Evolutionary conservation across 2,329 filamentous ascomycete genomes (phyloP), one percentile per base, ranked within the genome.

Genomic region (Fusarium setosum): DNA sequence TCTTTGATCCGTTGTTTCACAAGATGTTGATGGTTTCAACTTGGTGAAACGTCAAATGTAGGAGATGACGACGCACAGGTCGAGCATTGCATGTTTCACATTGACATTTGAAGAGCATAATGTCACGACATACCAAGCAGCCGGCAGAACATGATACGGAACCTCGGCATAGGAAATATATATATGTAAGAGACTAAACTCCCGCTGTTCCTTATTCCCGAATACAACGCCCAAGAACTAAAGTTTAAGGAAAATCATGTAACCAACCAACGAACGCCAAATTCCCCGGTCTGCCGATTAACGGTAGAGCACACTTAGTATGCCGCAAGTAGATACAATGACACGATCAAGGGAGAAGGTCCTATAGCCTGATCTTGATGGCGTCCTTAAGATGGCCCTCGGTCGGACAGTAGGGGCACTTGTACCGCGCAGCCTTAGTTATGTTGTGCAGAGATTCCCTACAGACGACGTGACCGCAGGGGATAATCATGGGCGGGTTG

Each of bases 401-500:
- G 26, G 82, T 88, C 0, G 96, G 96, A 74, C 96, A 99, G 75
- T 99, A 99, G 0, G 96, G 96, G 73, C 96, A 99, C 78, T 99
- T 99, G 84, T 96, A 96, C 60, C 91, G 83, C 38, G 83, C 86
- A 1, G 91, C 90, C 79, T 96, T 97, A 54, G 90, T 90, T 38
- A 98, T 84, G 73, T 89, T 90, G 61, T 91, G 88, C 49, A 99
- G 81, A 31, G 91, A 94, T 73, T 97, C 94, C 66, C 90, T 87
- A 17, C 94, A 94, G 60, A 99, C 90, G 51, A 97, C 95, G 80
- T 99, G 96, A 6, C 96, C 95, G 74, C 96, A 99, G 0, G 93
- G 92, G 74, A 99, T 89, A 87, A 97, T 96, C 92, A 98, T 96
- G 3, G 96, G 94, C 11, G 96, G 96, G 76, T 99, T 99, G 21